Percentiles rank a stretch among this genome's conserved stretches.
Conservation (phyloP, 495 filamentous ascomycete genomes). For the Terfezia claveryi region DNA sequence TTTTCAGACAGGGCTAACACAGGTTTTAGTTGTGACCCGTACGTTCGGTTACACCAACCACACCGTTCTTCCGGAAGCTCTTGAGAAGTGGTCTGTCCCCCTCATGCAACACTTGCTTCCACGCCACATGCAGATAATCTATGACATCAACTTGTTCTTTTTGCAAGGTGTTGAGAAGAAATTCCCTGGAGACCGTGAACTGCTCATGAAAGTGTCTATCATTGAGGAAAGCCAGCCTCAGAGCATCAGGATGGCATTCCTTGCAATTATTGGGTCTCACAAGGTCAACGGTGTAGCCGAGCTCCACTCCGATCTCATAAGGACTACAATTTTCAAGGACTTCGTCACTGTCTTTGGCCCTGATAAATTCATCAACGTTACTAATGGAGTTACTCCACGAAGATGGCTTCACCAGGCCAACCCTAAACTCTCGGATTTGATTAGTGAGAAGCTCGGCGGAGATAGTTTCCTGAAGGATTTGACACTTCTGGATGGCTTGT, state of each 20-base stretch:
- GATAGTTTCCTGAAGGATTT: constrained; percentile 72
- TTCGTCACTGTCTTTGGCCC: constrained; percentile 84
- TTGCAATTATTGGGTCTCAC: constrained; percentile 92
- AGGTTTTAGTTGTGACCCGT: constrained; percentile 23
- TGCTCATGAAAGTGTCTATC: constrained; percentile 70
- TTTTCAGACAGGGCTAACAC: not conserved
- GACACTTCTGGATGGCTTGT: constrained; percentile 61
- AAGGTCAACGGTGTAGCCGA: constrained; percentile 98
- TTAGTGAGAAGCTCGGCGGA: constrained; percentile 68
- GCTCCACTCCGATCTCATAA: constrained; percentile 88
- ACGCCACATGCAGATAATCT: constrained; percentile 91
- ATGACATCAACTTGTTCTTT: constrained; percentile 92
- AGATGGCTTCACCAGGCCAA: constrained; percentile 97
- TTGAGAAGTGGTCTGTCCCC: constrained; percentile 97
- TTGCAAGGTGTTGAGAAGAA: constrained; percentile 67
- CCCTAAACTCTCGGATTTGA: constrained; percentile 72
- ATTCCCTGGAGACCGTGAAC: constrained; percentile 73
- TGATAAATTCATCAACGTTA: constrained; percentile 96
- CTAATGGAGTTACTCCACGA: constrained; percentile 87
- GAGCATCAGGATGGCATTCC: constrained; percentile 89
- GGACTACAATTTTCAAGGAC: constrained; percentile 97
- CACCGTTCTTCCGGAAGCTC: constrained; percentile 84
- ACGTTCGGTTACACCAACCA: constrained; percentile 96
- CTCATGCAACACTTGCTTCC: constrained; percentile 81
- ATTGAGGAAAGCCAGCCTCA: constrained; percentile 96